Conservation (phyloP, 139 green algal genomes). For the Tetraselmis chui region DNA sequence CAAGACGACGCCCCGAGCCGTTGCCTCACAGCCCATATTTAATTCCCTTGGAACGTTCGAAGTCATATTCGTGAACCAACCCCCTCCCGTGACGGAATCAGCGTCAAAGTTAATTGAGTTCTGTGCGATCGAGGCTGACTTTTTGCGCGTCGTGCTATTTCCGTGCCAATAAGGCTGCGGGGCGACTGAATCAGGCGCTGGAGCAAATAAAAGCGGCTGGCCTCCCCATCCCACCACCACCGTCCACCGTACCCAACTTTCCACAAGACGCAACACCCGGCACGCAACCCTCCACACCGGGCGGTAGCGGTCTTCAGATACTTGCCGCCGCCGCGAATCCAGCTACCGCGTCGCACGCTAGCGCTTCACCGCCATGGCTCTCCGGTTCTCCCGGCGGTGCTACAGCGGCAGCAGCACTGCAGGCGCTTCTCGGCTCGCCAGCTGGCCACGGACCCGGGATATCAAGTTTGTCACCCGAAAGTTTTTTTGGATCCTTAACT, state of each 20-base stretch:
- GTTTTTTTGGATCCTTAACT: no score
- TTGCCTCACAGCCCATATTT: no score
- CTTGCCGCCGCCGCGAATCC: not conserved
- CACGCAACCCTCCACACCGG: no score
- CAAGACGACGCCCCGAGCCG: no score
- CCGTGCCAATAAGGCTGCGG: not conserved
- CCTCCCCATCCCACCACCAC: not conserved
- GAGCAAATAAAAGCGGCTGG: not conserved
- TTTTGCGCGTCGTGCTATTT: not conserved
- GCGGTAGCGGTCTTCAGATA: not conserved
- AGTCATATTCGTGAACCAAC: no score
- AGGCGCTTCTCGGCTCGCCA: not conserved
- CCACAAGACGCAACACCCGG: not conserved
- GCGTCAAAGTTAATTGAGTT: no score
- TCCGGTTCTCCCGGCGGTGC: not conserved
- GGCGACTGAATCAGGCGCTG: not conserved
- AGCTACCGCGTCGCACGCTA: not conserved
- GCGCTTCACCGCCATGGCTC: not conserved
- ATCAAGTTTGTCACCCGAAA: no score
- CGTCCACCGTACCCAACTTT: not conserved
- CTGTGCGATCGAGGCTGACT: not conserved
- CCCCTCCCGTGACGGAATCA: no score
- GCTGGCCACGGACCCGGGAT: no score
- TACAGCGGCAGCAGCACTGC: not conserved
- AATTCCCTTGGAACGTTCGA: no score